Percentiles rank a stretch among this genome's conserved stretches.
These are phyloP conservation scores for Brassica incana DNA, from an alignment of 345 rosid species.

Conservation along the genomic window DNA sequence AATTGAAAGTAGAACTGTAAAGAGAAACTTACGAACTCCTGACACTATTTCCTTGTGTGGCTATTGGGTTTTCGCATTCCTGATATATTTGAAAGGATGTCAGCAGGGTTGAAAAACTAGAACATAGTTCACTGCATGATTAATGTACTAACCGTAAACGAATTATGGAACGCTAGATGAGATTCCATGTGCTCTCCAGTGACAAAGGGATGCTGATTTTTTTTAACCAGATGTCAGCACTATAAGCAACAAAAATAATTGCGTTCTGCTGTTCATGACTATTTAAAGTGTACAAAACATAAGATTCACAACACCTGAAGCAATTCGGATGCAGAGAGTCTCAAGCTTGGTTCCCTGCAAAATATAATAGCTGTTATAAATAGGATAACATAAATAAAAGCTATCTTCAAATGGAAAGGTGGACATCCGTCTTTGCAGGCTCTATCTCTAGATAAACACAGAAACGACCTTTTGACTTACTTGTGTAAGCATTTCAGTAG, in stretches of 20 bases:
- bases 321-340: constrained; percentile 73
- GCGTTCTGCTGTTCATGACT: constrained; percentile 6
- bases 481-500: constrained; percentile 77
- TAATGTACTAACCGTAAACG: constrained; percentile 52
- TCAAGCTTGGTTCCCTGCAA: constrained; percentile 75
- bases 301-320: constrained; percentile 57
- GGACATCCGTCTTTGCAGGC: constrained; percentile 1
- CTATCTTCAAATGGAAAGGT: constrained; percentile 16
- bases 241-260: constrained; percentile 16
- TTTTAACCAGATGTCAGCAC: constrained; percentile 27
- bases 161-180: constrained; percentile 44
- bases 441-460: constrained; percentile 21
- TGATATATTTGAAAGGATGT: constrained; percentile 38
- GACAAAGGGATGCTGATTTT: constrained; percentile 82
- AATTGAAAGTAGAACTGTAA: constrained; percentile 9
- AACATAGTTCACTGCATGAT: constrained; percentile 8
- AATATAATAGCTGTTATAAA: constrained; percentile 11
- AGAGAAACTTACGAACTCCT: constrained; percentile 61
- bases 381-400: not conserved
- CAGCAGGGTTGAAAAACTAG: constrained; percentile 27
- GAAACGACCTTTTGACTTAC: constrained; percentile 41
- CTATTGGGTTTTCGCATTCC: constrained; percentile 56
- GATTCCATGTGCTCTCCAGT: constrained; percentile 60
- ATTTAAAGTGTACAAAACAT: not conserved
- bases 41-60: constrained; percentile 47